Evolutionary conservation across 2,329 filamentous ascomycete genomes (phyloP).

Genomic region (Lachnellula subtilissima): DNA sequence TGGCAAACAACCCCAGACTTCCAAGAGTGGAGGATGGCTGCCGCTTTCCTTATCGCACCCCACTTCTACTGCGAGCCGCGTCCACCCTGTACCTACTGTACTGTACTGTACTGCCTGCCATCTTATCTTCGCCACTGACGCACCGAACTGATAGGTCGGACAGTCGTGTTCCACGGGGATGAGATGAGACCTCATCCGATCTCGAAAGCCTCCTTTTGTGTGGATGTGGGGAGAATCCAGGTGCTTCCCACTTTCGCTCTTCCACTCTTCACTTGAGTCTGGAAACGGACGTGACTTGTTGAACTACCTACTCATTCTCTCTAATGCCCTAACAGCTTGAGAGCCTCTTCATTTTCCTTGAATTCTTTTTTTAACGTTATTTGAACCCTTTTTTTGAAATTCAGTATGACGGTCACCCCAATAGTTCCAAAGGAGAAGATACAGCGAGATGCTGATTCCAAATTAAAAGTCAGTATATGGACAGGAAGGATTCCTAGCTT

Average conservation of each 20-base stretch:
- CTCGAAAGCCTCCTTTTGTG: too few relatives aligned
- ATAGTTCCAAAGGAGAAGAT: conserved; percentile 16
- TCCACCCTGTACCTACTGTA: neutral
- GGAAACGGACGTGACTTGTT: too few relatives aligned
- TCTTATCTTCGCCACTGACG: too few relatives aligned
- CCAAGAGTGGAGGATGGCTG: conserved; percentile 8
- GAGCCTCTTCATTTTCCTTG: too few relatives aligned
- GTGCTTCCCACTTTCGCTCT: too few relatives aligned
- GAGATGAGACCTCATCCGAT: too few relatives aligned
- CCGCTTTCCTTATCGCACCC: neutral
- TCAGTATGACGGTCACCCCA: neutral
- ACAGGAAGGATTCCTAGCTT: neutral
- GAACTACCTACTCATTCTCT: too few relatives aligned
- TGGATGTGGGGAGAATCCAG: too few relatives aligned
- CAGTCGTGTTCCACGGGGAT: neutral
- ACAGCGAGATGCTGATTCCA: conserved; percentile 10
- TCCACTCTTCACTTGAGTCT: too few relatives aligned
- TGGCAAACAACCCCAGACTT: neutral
- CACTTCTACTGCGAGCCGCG: neutral
- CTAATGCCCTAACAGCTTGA: too few relatives aligned
- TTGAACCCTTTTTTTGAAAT: neutral
- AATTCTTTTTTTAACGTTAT: too few relatives aligned
- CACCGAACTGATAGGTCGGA: neutral
- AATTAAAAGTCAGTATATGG: conserved; percentile 14
- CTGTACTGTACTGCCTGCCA: too few relatives aligned